Evolutionary conservation across 2,329 filamentous ascomycete species (phyloP).

Genomic region (Lachnellula occidentalis): DNA sequence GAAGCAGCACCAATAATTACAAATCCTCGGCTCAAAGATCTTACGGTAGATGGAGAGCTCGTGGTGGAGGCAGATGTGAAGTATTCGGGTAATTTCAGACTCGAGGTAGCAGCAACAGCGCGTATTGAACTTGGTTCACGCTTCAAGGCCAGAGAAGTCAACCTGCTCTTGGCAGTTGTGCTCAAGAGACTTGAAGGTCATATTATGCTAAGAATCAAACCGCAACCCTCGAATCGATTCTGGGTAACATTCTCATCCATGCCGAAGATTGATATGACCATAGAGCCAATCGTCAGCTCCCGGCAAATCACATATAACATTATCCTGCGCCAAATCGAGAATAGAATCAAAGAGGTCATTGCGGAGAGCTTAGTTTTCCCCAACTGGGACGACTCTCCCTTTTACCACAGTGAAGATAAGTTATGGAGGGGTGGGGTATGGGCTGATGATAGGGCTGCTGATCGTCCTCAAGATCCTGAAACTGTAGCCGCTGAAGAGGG

Average conservation of each 20-base stretch:
- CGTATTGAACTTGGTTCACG: slow-evolving; percentile 83
- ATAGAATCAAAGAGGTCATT: slow-evolving; percentile 87
- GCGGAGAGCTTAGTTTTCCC: slow-evolving; percentile 87
- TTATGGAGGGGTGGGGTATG: slow-evolving; percentile 82
- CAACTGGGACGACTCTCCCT: slow-evolving; percentile 95
- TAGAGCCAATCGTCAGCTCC: slow-evolving; percentile 92
- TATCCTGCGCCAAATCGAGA: slow-evolving; percentile 94
- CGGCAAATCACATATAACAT: slow-evolving; percentile 91
- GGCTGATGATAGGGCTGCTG: slow-evolving; percentile 47
- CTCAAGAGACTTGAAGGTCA: slow-evolving; percentile 83
- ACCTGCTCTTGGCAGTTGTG: slow-evolving; percentile 79
- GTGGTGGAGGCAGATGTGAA: slow-evolving; percentile 80
- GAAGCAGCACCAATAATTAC: slow-evolving; percentile 83
- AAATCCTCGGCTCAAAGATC: slow-evolving; percentile 79
- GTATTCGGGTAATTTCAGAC: slow-evolving; percentile 82
- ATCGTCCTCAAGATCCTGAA: slow-evolving; percentile 34
- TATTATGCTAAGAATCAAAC: slow-evolving; percentile 79
- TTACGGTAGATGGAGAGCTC: slow-evolving; percentile 88
- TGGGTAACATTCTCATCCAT: slow-evolving; percentile 95
- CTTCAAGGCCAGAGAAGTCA: slow-evolving; percentile 87
- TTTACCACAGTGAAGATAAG: slow-evolving; percentile 75
- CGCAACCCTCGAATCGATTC: slow-evolving; percentile 89
- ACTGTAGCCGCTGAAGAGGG: slow-evolving; percentile 39
- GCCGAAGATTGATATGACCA: slow-evolving; percentile 89
- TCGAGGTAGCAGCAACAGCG: slow-evolving; percentile 89